Evolutionary conservation across 495 filamentous ascomycete genomes (phyloP), one percentile per base, ranked within the genome.

Genomic region (Daldinia grandis): DNA sequence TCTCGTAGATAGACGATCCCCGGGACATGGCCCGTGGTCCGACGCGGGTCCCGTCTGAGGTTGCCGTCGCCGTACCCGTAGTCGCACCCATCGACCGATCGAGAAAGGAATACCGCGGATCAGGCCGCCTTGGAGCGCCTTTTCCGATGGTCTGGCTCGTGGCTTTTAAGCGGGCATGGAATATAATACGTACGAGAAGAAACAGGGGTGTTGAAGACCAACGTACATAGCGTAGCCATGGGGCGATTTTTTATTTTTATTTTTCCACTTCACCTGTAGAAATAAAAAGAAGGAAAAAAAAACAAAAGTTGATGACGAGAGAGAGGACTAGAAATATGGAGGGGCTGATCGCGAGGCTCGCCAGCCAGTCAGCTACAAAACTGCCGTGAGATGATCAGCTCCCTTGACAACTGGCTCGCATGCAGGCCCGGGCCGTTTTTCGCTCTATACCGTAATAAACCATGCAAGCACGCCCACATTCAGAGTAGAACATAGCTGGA

Each of bases 341-440:
- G 65, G 73, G 73, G 71, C 73, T 69, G 68, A 77, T 77, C 73
- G 70, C 69, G 70, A 77, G 70, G 73, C 75, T 77, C 62, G 58
- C 50, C 62, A 72, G 59, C 75, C 75, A 77, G 73, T 75, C 70
- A 75, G 73, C 69, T 71, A 66, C 62, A 53, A 72, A 77, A 70
- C 66, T 66, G 66, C 71, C 65, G 70, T 33, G 65, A 58, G 56
- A 66, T 58, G 70, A 73, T 73, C 70, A 73, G 65, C 70, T 68
- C 70, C 66, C 59, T 66, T 66, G 67, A 74, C 71, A 74, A 74
- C 71, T 74, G 66, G 67, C 66, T 67, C 67, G 42, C 66, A 67
- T 74, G 58, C 62, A 70, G 62, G 62, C 58, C 63, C 66, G 30
- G 61, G 50, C 70, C 60, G 69, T 68, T 68, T 72, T 40, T 68